Evolutionary conservation across 2,329 filamentous ascomycete genomes (phyloP), one percentile per base, ranked within the genome.

Genomic region (Pseudogymnoascus sp.): DNA sequence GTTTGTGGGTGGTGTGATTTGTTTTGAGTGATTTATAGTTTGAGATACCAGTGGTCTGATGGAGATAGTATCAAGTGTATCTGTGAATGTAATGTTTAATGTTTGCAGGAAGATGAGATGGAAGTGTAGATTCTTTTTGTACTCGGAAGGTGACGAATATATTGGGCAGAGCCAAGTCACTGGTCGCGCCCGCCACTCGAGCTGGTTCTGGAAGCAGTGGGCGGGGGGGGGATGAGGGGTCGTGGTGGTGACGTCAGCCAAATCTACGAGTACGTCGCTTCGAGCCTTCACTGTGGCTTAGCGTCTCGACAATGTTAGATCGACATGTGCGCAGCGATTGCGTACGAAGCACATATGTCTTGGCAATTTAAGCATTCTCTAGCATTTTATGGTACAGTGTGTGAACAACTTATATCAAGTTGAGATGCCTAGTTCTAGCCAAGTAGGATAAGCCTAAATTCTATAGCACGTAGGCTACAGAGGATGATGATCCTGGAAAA

Each of bases 401-500:
- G 50, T 33, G 26, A 57, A 57, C 50, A 57, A 33, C 50, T 57
- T 57, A 57, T 57, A 57, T 57, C 9, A 57, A 57, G 50, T 57
- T 57, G 50, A 57, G 23, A 57, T 57, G 50, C 50, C 50, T 57
- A 57, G n/a, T 57, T 57, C 50, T 57, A 57, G 50, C 50, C 28
- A 57, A 57, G 50, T 57, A 57, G 50, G 50, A 57, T 57, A 57
- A 57, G 50, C 50, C 50, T 57, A 57, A 33, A 57, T 57, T 21
- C 28, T 57, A 57, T 57, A 57, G 50, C 50, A 57, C 50, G 50
- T 57, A 57, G 26, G 50, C 50, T 57, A 77, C 72, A 1, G 76
- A 78, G n/a, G 78, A 79, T 5, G 72, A 71, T n/a, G 76, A 77
- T 7, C 76, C 76, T 35, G 74, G 69, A 26, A 72, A 72, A 40